Base-by-base conservation (phyloP, 345 rosid species). In the Conringia planisiliqua region DNA sequence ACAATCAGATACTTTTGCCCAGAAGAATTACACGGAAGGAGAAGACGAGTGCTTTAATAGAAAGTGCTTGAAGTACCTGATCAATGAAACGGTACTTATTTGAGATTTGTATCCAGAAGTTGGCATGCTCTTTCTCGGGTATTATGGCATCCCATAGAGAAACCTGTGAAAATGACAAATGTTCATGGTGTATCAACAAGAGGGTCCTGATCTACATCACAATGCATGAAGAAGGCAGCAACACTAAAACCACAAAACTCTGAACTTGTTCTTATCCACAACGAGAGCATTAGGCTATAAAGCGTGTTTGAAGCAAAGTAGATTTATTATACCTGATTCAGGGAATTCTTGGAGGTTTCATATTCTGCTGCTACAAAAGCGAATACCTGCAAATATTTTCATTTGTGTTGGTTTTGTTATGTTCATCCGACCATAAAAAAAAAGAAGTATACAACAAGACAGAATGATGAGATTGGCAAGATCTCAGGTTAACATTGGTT, bases 91-190 rank as follows among this genome's bases (percentile, higher is more conserved):
- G 97, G 61, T 94, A 94, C 73, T 94, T 94, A 83, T 91, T 94
- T 70, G 90, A 80, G 36, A 90, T 86, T 46, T 87, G 95, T n/a
- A 88, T 76, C 90, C 87, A 81, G 82, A 94, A 91, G 66, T 85
- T 94, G 11, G 95, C 96, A 38, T 84, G 83, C 73, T 90, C 98
- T 73, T 87, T 87, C 68, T 83, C 68, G 8, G 93, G 95, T 69
- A 94, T 87, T 29, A 94, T 91, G 30, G 90, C 91, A 78, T 94
- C 98, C 98, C 98, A 94, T 46, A 94, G 83, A 17, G 98, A 94
- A 5, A 91, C 89, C 98, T 94, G 74, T 3, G 5, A 51, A 72
- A 68, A 61, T 6, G 20, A 18, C 38, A 50, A 51, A 59, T 5
- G 36, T 68, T 50, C 11, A 50, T 13, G 4, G 69, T 10, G 18